Percentiles rank a stretch among this genome's conserved stretches.
These are phyloP conservation scores for Cyberlindnera americana DNA, from an alignment of 805 yeast species.

Conservation along the genomic window DNA sequence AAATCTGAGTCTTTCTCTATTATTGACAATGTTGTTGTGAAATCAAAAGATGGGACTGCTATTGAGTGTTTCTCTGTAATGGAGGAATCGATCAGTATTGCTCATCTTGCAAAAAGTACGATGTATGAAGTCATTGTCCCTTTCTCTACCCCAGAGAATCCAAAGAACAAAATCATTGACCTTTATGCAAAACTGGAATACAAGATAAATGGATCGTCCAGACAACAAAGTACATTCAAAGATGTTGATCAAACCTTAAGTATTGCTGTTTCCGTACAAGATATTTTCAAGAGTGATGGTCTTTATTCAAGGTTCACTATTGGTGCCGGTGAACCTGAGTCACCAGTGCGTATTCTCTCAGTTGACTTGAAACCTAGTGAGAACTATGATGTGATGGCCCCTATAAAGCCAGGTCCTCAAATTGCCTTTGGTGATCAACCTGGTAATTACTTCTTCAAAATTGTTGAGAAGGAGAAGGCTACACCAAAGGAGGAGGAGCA, in stretches of 20 bases:
- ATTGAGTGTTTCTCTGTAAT: conserved; percentile 1
- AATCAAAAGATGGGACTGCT: neutral
- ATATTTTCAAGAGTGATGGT: conserved; percentile 55
- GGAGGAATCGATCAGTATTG: conserved; percentile 3
- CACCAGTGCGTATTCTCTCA: conserved; percentile 51
- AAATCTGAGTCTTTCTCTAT: conserved; percentile 3
- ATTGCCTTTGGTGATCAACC: conserved; percentile 72
- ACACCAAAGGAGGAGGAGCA: conserved; percentile 30
- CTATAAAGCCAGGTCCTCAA: conserved; percentile 31
- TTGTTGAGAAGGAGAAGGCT: conserved; percentile 31
- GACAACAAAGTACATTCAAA: conserved; percentile 22
- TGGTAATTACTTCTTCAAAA: conserved; percentile 54
- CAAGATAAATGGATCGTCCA: conserved; percentile 3
- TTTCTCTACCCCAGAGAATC: conserved; percentile 26
- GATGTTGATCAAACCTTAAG: conserved; percentile 51
- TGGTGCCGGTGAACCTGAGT: conserved; percentile 48
- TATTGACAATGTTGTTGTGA: conserved; percentile 1
- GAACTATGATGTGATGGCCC: conserved; percentile 31
- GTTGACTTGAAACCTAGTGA: conserved; percentile 39
- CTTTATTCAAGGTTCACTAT: conserved; percentile 68
- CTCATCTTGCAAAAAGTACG: conserved; percentile 5
- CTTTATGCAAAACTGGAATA: conserved; percentile 16
- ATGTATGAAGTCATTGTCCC: conserved; percentile 31
- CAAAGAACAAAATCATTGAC: conserved; percentile 11
- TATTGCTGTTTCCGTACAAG: conserved; percentile 77